Evolutionary conservation across 192 early-diverging fungal genomes (phyloP).

Genomic region (Gonapodya prolifera): DNA sequence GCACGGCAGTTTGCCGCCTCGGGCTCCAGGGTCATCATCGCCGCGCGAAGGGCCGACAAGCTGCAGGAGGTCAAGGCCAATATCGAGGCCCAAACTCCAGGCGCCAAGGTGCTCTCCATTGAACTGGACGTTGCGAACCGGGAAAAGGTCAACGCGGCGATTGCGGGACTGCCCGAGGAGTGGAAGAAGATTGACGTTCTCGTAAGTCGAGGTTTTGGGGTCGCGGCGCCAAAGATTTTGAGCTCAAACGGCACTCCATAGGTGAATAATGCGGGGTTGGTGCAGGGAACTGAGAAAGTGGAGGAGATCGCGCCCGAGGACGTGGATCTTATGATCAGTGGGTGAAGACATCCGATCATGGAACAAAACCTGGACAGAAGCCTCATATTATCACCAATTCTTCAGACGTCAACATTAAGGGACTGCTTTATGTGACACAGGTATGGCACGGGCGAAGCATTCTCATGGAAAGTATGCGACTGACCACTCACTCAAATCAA

Average conservation of each 20-base stretch:
- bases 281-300: slow-evolving; percentile 50
- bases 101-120: slow-evolving; percentile 40
- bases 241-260: too few relatives aligned
- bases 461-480: not conserved
- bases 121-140: slow-evolving; percentile 60
- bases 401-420: slow-evolving; percentile 77
- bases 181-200: slow-evolving; percentile 62
- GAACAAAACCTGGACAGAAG: not conserved
- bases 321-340: slow-evolving; percentile 56
- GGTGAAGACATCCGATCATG: not conserved
- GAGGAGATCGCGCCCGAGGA: slow-evolving; percentile 39
- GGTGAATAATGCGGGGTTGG: slow-evolving; percentile 64
- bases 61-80: slow-evolving; percentile 41
- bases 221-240: too few relatives aligned
- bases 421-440: slow-evolving; percentile 41
- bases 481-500: slow-evolving; percentile 33
- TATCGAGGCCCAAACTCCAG: slow-evolving; percentile 28
- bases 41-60: slow-evolving; percentile 52
- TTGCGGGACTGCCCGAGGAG: slow-evolving; percentile 33
- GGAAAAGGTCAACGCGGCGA: slow-evolving; percentile 27
- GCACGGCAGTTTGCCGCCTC: slow-evolving; percentile 28
- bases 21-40: slow-evolving; percentile 31
- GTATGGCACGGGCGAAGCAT: not conserved
- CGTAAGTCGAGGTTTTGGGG: slow-evolving; percentile 29
- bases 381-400: not conserved